Evolutionary conservation across 331 rosid genomes (phyloP).

Genomic region (Erythrophleum ivorense): DNA sequence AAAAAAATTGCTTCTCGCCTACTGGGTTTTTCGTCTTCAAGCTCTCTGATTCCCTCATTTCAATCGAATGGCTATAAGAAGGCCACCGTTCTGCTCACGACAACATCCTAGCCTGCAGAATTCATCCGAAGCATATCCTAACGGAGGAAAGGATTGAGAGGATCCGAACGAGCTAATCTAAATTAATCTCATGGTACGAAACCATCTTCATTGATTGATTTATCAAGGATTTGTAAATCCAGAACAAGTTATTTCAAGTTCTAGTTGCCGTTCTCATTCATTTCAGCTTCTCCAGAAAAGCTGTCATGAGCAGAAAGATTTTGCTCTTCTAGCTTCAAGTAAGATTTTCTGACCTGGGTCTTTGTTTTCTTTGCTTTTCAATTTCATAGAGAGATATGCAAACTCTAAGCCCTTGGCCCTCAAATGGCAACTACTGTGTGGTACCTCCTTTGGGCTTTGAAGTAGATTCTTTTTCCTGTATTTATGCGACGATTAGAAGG

Average conservation of each 20-base stretch:
- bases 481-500: slow-evolving; percentile 45
- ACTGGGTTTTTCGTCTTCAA: background rate
- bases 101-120: background rate
- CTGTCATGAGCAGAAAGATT: slow-evolving; percentile 22
- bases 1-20: background rate
- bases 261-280: background rate
- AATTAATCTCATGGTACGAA: background rate
- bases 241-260: background rate
- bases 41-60: background rate
- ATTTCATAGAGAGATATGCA: slow-evolving; percentile 52
- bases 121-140: background rate
- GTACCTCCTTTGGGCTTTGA: slow-evolving; percentile 47
- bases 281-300: background rate
- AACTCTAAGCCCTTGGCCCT: slow-evolving; percentile 49
- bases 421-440: slow-evolving; percentile 42
- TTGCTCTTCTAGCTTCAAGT: background rate
- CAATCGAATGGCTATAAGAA: background rate
- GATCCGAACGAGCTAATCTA: background rate
- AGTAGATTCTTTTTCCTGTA: slow-evolving; percentile 40
- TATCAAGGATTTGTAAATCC: slow-evolving; percentile 8
- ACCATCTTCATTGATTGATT: slow-evolving; percentile 12
- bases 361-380: slow-evolving; percentile 31
- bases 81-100: background rate
- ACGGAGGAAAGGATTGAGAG: background rate
- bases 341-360: slow-evolving; percentile 33